phyloP scores from a whole-genome alignment of 805 yeast species.

The Candida parachauliodes region DNA sequence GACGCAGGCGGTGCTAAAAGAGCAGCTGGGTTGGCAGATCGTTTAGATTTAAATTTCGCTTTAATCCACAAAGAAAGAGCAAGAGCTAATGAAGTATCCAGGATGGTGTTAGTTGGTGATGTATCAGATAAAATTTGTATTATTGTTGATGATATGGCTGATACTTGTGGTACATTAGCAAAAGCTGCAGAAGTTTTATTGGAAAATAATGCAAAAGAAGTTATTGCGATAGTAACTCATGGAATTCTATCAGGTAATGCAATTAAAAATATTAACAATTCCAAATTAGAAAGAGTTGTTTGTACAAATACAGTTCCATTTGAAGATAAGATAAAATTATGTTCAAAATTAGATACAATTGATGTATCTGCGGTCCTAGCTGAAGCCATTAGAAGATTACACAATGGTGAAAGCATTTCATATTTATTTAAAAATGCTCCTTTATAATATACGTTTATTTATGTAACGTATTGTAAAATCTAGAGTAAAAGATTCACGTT shows the following conservation, averaged over 20 bases:
- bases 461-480: background rate
- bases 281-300: constrained; percentile 64
- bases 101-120: constrained; percentile 86
- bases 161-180: constrained; percentile 81
- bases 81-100: constrained; percentile 75
- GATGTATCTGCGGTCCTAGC: constrained; percentile 75
- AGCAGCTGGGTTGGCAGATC: constrained; percentile 82
- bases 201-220: constrained; percentile 65
- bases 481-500: too few species aligned
- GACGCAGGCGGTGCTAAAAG: constrained; percentile 91
- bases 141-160: constrained; percentile 87
- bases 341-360: constrained; percentile 63
- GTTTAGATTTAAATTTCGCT: constrained; percentile 75
- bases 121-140: constrained; percentile 72
- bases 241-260: constrained; percentile 78
- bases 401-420: constrained; percentile 82
- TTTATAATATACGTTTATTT: constrained; percentile 13
- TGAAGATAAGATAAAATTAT: constrained; percentile 53
- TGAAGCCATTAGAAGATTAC: constrained; percentile 79
- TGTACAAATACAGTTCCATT: constrained; percentile 82
- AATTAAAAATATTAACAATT: constrained; percentile 62
- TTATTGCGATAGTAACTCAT: constrained; percentile 79
- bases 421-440: constrained; percentile 73
- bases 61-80: constrained; percentile 83
- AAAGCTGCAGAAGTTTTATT: constrained; percentile 77